These are phyloP conservation scores for Leccinellum albellum DNA, from an alignment of 768 basidiomycete genomes.

Conservation along the genomic window DNA sequence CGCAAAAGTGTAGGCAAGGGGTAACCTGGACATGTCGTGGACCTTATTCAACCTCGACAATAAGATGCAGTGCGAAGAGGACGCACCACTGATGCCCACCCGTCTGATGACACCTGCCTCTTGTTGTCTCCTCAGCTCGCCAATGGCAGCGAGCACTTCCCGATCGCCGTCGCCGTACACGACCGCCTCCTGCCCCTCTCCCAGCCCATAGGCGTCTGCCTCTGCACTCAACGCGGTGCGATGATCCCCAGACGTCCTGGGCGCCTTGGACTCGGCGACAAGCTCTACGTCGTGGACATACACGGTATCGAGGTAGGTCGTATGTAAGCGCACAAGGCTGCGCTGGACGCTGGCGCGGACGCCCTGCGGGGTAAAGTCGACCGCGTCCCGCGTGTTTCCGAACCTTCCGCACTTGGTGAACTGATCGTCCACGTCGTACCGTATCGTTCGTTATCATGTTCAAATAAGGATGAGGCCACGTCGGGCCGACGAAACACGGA, in stretches of 20 bases:
- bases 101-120: constrained; percentile 66
- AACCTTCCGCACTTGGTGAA: constrained; percentile 87
- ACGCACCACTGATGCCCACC: constrained; percentile 76
- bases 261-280: constrained; percentile 50
- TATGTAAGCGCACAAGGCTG: constrained; percentile 67
- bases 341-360: constrained; percentile 64
- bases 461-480: too few relatives aligned
- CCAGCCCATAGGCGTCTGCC: constrained; percentile 62
- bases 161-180: constrained; percentile 70
- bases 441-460: neutral
- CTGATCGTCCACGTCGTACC: constrained; percentile 42
- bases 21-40: too few relatives aligned
- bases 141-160: constrained; percentile 62
- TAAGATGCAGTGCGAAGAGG: neutral
- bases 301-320: constrained; percentile 74
- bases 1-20: constrained; percentile 82
- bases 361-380: constrained; percentile 69
- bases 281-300: constrained; percentile 87
- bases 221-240: constrained; percentile 50
- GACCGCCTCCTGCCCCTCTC: constrained; percentile 49
- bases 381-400: constrained; percentile 46
- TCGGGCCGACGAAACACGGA: neutral
- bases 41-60: too few relatives aligned
- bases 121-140: constrained; percentile 63
- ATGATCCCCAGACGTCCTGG: constrained; percentile 54